A percentile compares a stretch with the other conserved stretches of the same genome.
These are phyloP conservation scores for Talaromyces borbonicus DNA, from an alignment of 495 filamentous ascomycete species.

Conservation along the genomic window DNA sequence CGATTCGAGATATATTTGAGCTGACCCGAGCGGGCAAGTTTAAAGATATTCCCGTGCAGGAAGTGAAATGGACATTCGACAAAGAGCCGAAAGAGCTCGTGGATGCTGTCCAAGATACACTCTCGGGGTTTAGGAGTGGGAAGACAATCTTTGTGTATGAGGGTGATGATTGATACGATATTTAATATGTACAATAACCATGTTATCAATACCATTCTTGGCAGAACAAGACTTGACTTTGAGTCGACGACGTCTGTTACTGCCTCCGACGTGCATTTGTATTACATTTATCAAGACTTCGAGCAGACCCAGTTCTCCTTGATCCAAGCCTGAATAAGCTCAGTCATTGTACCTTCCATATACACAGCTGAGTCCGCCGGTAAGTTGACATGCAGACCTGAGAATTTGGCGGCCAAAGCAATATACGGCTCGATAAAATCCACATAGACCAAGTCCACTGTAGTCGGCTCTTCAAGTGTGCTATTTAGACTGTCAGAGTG, in stretches of 20 bases:
- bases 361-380: conserved; percentile 48
- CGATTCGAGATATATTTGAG: conserved; percentile 70
- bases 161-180: conserved; percentile 26
- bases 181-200: conserved; percentile 5
- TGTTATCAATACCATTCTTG: too few relatives aligned
- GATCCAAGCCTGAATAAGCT: conserved; percentile 69
- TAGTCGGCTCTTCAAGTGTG: conserved; percentile 39
- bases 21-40: conserved; percentile 67
- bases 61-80: conserved; percentile 71
- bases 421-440: conserved; percentile 83
- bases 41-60: conserved; percentile 67
- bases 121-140: conserved; percentile 68
- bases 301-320: conserved; percentile 77
- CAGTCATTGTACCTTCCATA: conserved; percentile 59
- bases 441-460: conserved; percentile 78
- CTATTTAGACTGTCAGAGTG: conserved; percentile 30
- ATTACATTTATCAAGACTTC: too few relatives aligned
- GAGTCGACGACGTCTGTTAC: too few relatives aligned
- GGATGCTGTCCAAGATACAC: conserved; percentile 62
- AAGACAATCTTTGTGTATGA: conserved; percentile 87
- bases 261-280: too few relatives aligned
- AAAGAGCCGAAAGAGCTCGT: conserved; percentile 54
- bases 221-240: too few relatives aligned
- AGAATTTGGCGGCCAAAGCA: conserved; percentile 58
- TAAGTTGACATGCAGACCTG: conserved; percentile 49